phyloP scores from a whole-genome alignment of 2,329 filamentous ascomycete species.

The Periconia macrospinosa region DNA sequence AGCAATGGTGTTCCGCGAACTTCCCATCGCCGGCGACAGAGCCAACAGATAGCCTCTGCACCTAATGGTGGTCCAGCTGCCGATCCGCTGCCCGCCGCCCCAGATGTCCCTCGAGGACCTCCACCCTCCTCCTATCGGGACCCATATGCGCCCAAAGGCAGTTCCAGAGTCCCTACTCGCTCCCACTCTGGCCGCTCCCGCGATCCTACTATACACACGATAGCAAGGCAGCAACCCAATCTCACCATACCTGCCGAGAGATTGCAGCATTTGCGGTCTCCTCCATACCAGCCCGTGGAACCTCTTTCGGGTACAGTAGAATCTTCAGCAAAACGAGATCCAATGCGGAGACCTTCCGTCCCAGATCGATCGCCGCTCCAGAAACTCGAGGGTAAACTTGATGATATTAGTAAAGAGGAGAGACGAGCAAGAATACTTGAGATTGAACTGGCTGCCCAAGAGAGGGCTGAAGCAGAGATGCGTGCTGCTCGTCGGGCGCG shows the following conservation, averaged over 20 bases:
- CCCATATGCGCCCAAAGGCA: constrained; percentile 39
- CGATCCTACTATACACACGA: constrained; percentile 37
- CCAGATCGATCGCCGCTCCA: constrained; percentile 88
- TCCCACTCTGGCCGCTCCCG: constrained; percentile 30
- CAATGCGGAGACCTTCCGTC: constrained; percentile 58
- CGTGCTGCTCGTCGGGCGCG: constrained; percentile 36
- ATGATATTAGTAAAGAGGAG: constrained; percentile 94
- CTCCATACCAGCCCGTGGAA: constrained; percentile 33
- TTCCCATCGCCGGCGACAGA: constrained; percentile 35
- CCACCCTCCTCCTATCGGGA: constrained; percentile 53
- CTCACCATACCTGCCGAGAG: constrained; percentile 36
- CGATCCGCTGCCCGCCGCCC: constrained; percentile 48
- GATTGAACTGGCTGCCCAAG: constrained; percentile 73
- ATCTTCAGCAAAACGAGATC: constrained; percentile 13
- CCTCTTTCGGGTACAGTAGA: constrained; percentile 31
- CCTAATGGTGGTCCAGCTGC: constrained; percentile 24
- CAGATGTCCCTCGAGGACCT: constrained; percentile 61
- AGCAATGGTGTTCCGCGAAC: constrained; percentile 24
- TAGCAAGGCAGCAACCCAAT: constrained; percentile 36
- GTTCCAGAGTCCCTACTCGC: constrained; percentile 26
- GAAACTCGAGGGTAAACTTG: constrained; percentile 86
- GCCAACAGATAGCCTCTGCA: constrained; percentile 23
- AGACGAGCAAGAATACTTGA: constrained; percentile 83
- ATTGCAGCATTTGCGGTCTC: constrained; percentile 34
- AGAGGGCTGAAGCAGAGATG: constrained; percentile 55